A percentile compares a stretch with the other conserved stretches of the same genome.
Conservation (phyloP, 169 alveolate genomes). For the Hepatocystis sp. region DNA sequence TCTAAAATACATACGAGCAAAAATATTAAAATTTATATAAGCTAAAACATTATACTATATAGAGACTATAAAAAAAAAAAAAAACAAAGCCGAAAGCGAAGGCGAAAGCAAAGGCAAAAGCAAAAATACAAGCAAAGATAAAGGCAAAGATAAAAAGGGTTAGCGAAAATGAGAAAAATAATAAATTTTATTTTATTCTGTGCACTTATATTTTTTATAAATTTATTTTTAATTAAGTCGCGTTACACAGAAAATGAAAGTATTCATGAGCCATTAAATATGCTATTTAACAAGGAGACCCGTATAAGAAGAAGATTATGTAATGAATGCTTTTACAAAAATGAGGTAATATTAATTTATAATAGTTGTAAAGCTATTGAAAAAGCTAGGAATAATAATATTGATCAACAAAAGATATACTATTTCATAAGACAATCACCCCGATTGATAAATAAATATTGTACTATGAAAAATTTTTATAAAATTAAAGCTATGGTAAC, state of each 20-base stretch:
- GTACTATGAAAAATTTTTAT: slow-evolving; percentile 4
- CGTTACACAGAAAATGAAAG: slow-evolving; percentile 27
- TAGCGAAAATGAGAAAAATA: slow-evolving; percentile 29
- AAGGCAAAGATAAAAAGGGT: background rate
- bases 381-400: slow-evolving; percentile 10
- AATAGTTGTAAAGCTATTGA: slow-evolving; percentile 63
- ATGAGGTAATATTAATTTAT: slow-evolving; percentile 43
- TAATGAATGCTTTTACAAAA: slow-evolving; percentile 65
- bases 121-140: background rate
- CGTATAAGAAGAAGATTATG: slow-evolving; percentile 46
- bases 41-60: no score
- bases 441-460: slow-evolving; percentile 12
- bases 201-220: slow-evolving; percentile 37
- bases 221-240: slow-evolving; percentile 51
- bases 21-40: no score
- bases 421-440: slow-evolving; percentile 24
- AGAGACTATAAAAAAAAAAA: no score
- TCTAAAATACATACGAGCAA: no score
- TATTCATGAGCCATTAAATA: slow-evolving; percentile 28
- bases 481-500: no score
- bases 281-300: slow-evolving; percentile 41
- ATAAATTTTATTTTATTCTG: slow-evolving; percentile 8
- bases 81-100: no score
- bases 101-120: background rate
- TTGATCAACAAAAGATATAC: slow-evolving; percentile 9